These are phyloP conservation scores for Populus ilicifolia DNA, from an alignment of 345 rosid genomes.

Conservation along the genomic window DNA sequence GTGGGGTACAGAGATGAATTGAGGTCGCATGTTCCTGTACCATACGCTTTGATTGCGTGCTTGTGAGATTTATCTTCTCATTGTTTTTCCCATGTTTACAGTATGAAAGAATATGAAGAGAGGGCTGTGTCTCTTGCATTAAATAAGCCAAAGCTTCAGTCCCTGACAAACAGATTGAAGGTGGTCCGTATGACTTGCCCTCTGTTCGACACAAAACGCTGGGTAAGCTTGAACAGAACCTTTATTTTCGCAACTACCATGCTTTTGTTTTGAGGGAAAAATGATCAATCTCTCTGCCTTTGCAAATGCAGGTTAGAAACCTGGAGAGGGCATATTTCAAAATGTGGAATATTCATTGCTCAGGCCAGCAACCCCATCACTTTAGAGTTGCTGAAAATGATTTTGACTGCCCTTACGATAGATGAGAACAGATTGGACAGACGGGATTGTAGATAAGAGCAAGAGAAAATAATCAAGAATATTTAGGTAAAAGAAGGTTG, in stretches of 20 bases:
- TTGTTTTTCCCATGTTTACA: constrained; percentile 17
- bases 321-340: constrained; percentile 83
- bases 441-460: constrained; percentile 24
- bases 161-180: constrained; percentile 60
- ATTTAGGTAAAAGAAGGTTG: neutral
- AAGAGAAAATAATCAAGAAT: constrained; percentile 2
- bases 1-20: constrained; percentile 20
- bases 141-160: constrained; percentile 62
- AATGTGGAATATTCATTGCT: constrained; percentile 91
- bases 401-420: constrained; percentile 56
- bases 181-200: constrained; percentile 79
- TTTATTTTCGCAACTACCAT: neutral
- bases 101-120: constrained; percentile 92
- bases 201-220: constrained; percentile 84
- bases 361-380: constrained; percentile 69
- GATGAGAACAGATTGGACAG: neutral
- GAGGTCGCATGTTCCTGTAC: neutral
- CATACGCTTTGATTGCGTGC: neutral
- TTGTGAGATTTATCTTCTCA: neutral
- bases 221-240: constrained; percentile 50
- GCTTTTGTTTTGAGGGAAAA: neutral
- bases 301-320: constrained; percentile 69
- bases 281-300: neutral
- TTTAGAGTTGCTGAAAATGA: constrained; percentile 81
- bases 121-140: constrained; percentile 79